A percentile compares a stretch with the other conserved stretches of the same genome.
These are phyloP conservation scores for Pseudevernia furfuracea DNA, from an alignment of 495 filamentous ascomycete genomes.

Conservation along the genomic window DNA sequence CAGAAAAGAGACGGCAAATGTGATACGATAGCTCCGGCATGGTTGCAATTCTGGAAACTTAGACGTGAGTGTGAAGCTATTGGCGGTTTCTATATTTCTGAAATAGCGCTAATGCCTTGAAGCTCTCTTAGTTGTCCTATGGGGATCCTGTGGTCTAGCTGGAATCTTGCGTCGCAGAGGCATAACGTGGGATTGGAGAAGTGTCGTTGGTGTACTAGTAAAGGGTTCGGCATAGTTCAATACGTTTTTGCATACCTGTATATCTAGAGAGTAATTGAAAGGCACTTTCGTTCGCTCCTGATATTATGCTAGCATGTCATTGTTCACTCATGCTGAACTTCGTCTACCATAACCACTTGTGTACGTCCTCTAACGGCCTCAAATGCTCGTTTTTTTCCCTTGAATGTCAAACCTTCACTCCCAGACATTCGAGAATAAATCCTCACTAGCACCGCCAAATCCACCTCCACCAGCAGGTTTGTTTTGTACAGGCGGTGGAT, in stretches of 20 bases:
- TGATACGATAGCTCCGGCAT: not conserved
- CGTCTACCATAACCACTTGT: not conserved
- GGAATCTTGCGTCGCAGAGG: not conserved
- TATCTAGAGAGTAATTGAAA: not conserved
- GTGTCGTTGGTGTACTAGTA: not conserved
- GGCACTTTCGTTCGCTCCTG: not conserved
- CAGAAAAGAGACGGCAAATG: not conserved
- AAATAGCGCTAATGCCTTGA: not conserved
- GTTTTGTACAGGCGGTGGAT: constrained; percentile 27
- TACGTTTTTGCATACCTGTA: not conserved
- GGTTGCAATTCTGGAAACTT: not conserved
- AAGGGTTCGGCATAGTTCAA: not conserved
- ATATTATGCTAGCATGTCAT: constrained; percentile 1
- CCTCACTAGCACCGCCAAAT: constrained; percentile 64
- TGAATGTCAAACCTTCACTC: constrained; percentile 38
- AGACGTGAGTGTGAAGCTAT: not conserved
- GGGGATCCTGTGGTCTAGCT: not conserved
- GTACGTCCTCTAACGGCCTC: not conserved
- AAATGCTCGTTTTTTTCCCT: not conserved
- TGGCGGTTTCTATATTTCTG: not conserved
- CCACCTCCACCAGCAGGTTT: constrained; percentile 50
- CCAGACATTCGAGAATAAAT: constrained; percentile 94
- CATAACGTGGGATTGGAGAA: not conserved
- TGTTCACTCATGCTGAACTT: not conserved
- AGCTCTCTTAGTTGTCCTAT: not conserved